A percentile compares a stretch with the other conserved stretches of the same genome.
Conservation (phyloP, 495 filamentous ascomycete species). For the Evernia prunastri region DNA sequence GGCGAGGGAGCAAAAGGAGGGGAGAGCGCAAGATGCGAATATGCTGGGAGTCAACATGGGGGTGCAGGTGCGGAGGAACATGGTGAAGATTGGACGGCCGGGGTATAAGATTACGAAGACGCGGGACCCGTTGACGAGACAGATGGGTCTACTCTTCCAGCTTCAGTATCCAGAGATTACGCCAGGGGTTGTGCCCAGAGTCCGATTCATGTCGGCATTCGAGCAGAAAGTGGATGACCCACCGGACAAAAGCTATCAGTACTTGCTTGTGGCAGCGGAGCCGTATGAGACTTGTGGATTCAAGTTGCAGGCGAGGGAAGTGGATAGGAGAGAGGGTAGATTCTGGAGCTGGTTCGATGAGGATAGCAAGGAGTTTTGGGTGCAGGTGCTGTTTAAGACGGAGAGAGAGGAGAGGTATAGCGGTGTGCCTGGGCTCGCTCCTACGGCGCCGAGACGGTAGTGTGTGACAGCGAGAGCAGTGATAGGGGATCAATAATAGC, state of each 20-base stretch:
- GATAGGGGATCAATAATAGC: neutral
- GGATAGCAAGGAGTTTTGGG: constrained; percentile 95
- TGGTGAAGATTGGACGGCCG: constrained; percentile 94
- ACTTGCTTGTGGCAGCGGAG: constrained; percentile 90
- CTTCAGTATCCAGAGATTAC: constrained; percentile 91
- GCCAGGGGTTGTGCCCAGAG: constrained; percentile 64
- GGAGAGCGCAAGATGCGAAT: constrained; percentile 63
- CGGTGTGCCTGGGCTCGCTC: constrained; percentile 84
- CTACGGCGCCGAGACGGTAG: constrained; percentile 32
- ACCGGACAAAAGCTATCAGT: constrained; percentile 92
- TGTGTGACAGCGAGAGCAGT: neutral
- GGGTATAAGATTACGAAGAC: constrained; percentile 98
- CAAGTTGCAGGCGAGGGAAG: constrained; percentile 90
- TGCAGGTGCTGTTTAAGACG: constrained; percentile 99
- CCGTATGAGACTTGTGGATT: constrained; percentile 97
- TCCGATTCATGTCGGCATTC: constrained; percentile 95
- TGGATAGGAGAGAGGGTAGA: constrained; percentile 78
- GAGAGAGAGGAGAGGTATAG: constrained; percentile 94
- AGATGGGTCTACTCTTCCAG: constrained; percentile 89
- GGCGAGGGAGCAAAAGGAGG: constrained; percentile 88
- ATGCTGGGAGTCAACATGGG: constrained; percentile 64
- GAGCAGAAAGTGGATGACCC: constrained; percentile 93
- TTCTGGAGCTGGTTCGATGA: constrained; percentile 96
- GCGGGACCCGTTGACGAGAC: constrained; percentile 80
- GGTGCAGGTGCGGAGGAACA: constrained; percentile 76